Percentiles rank a stretch among this genome's conserved stretches.
These are phyloP conservation scores for Melaleuca quinquenervia DNA, from an alignment of 345 rosid species.

Conservation along the genomic window DNA sequence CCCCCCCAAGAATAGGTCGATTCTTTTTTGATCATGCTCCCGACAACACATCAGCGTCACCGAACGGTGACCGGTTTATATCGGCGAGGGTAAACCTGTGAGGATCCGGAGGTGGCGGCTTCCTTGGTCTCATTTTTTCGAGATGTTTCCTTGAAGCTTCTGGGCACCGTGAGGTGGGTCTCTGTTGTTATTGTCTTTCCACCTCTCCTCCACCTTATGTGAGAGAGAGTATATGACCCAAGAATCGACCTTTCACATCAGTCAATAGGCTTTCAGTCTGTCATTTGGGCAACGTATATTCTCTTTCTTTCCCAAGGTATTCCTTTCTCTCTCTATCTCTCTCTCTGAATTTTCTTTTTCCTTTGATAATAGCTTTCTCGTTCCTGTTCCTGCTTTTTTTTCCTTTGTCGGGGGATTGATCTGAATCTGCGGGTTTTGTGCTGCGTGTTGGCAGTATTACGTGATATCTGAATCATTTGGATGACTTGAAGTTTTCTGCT, in stretches of 20 bases:
- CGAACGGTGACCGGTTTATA: background rate
- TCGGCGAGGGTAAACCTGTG: background rate
- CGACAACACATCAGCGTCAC: background rate
- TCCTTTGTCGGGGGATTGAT: background rate
- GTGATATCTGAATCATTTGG: background rate
- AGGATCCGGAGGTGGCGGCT: constrained; percentile 3
- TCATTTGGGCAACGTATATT: background rate
- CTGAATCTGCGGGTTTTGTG: background rate
- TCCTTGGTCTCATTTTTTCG: background rate
- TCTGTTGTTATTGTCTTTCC: background rate
- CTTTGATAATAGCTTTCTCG: background rate
- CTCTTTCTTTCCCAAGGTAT: background rate
- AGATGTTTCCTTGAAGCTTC: constrained; percentile 3
- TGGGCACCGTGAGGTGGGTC: background rate
- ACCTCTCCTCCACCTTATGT: background rate
- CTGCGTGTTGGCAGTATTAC: background rate
- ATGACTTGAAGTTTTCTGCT: background rate
- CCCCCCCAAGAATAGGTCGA: background rate
- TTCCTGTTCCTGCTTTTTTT: background rate
- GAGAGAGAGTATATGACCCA: background rate
- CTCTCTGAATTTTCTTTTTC: accelerated
- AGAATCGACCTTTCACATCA: background rate
- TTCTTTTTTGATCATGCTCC: background rate
- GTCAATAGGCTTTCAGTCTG: background rate
- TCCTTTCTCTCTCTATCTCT: background rate